Base-by-base conservation (phyloP, 176 grass and related monocot species). In the Musa beccarii region DNA sequence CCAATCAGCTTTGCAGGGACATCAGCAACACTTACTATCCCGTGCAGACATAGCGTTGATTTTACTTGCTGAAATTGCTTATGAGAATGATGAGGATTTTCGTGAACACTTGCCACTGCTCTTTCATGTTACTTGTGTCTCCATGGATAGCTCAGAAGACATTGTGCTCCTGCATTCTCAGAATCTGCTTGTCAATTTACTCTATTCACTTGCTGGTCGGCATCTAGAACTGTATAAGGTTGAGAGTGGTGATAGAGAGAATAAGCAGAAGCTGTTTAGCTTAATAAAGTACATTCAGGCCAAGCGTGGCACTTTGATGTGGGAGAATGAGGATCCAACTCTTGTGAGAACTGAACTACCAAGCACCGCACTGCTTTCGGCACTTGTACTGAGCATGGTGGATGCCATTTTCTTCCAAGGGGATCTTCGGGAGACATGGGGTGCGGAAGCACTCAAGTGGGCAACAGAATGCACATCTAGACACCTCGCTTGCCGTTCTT, bases 361-460 rank as follows among this genome's bases (percentile, higher is more conserved):
- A 51, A 98, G 94, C 28, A 83, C 90, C 59, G 85, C 86, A 73
- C 90, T 98, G 9, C 82, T 98, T 57, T 90, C 88, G 50, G 94
- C 94, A 76, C 90, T 98, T 57, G 94, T 98, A 51, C 84, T 92
- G 81, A 92, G 91, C 81, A 98, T 98, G 94, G 94, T 98, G 50
- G 92, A 86, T 89, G 94, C 90, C 11, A 98, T 98, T 74, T 98
- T 98, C 34, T 98, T 98, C 81, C 94, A 98, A 75, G 94, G 94
- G 29, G 94, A 98, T 79, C 91, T 98, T 79, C 88, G 90, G 63
- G 90, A 98, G 72, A 98, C 88, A 76, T 98, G 95, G 95, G 95
- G 95, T 14, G 80, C 86, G 65, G 95, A 98, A 80, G 95, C 95
- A 51, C 90, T 98, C 23, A 98, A 93, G 82, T 98, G 95, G 95